These are phyloP conservation scores for Nepenthes mirabilis DNA, from an alignment of 148 eudicot genomes.

Conservation along the genomic window DNA sequence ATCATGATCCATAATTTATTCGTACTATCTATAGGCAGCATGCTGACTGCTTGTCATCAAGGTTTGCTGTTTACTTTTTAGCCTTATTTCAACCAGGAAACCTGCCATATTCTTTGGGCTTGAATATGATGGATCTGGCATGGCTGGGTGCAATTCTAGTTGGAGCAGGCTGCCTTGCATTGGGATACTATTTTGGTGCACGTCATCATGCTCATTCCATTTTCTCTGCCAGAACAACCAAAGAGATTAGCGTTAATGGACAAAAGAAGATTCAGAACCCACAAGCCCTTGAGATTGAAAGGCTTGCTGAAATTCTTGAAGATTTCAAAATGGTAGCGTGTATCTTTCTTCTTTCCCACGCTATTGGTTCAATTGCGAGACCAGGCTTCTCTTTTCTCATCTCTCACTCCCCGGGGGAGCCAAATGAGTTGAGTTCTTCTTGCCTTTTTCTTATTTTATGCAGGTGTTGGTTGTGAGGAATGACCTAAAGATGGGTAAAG, in stretches of 20 bases:
- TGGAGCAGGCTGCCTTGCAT: constrained; percentile 84
- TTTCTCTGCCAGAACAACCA: constrained; percentile 17
- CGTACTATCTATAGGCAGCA: background rate
- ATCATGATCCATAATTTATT: background rate
- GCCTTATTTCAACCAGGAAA: background rate
- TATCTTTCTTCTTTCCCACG: background rate
- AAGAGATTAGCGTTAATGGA: constrained; percentile 18
- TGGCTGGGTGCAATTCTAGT: constrained; percentile 78
- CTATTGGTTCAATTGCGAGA: background rate
- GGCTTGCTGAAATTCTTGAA: constrained; percentile 76
- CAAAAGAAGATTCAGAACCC: constrained; percentile 34
- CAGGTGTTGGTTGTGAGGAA: constrained; percentile 98
- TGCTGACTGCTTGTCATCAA: background rate
- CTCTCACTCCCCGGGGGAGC: background rate
- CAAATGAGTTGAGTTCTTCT: background rate
- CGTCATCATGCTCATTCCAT: constrained; percentile 24
- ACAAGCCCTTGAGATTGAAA: constrained; percentile 70
- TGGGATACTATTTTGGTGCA: constrained; percentile 65
- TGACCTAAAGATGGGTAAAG: constrained; percentile 99
- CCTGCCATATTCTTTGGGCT: constrained; percentile 4
- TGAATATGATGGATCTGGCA: constrained; percentile 50
- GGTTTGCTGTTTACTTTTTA: background rate
- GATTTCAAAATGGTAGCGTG: constrained; percentile 85
- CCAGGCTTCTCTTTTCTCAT: background rate
- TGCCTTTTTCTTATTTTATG: constrained; percentile 5